A percentile compares a stretch with the other conserved stretches of the same genome.
These are phyloP conservation scores for Helichrysum umbraculigerum DNA, from an alignment of 129 eudicot species.

Conservation along the genomic window DNA sequence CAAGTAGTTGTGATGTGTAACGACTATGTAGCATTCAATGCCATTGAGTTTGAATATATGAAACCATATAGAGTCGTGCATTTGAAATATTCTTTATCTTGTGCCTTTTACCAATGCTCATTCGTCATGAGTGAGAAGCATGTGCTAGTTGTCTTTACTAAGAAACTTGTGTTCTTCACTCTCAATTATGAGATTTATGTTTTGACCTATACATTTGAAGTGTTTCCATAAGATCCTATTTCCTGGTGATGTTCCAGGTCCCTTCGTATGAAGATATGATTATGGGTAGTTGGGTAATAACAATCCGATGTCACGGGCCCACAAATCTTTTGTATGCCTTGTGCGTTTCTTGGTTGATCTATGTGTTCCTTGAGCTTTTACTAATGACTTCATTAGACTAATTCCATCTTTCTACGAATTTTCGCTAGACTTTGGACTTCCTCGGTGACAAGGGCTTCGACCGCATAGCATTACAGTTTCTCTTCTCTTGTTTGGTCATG, in stretches of 20 bases:
- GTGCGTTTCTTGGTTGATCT: slow-evolving; percentile 24
- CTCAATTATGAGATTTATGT: not conserved
- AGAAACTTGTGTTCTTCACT: not conserved
- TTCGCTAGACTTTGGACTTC: slow-evolving; percentile 63
- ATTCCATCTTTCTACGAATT: slow-evolving; percentile 15
- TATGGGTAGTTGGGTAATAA: not conserved
- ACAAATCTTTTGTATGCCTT: slow-evolving; percentile 1
- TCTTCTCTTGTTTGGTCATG: slow-evolving; percentile 14
- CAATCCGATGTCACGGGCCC: not conserved
- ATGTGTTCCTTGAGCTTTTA: slow-evolving; percentile 4
- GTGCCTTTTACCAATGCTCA: not conserved
- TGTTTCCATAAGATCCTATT: not conserved
- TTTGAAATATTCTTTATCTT: not conserved
- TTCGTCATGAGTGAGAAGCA: no score
- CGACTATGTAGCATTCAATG: not conserved
- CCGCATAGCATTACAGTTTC: slow-evolving; percentile 27
- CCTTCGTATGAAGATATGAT: not conserved
- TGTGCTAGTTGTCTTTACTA: no score
- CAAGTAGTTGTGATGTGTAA: not conserved
- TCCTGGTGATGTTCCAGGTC: not conserved
- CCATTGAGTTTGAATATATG: slow-evolving; percentile 9
- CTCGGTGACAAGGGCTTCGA: slow-evolving; percentile 55
- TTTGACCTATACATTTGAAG: not conserved
- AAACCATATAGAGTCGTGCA: not conserved
- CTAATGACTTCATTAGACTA: slow-evolving; percentile 28